Base-by-base conservation (phyloP, 2,329 filamentous ascomycete genomes). In the Colletotrichum orchidophilum region DNA sequence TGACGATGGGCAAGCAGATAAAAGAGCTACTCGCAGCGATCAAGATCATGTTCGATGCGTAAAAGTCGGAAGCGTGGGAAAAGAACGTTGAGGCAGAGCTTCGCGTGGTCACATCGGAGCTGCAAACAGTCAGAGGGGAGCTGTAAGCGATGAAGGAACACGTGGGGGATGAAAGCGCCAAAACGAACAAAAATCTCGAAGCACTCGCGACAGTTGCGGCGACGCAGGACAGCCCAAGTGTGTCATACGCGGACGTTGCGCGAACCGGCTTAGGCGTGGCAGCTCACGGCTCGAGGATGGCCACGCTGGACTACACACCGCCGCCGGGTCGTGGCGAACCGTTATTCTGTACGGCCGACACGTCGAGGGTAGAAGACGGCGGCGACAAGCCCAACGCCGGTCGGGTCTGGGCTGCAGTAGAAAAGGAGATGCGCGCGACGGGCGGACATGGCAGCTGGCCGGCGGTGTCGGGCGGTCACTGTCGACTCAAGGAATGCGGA, bases 301-400 rank as follows among this genome's bases (percentile, higher is more conserved):
- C 33, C 33, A 35, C 33, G 33, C 5, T 11, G 33, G 33, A 11
- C 33, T 9, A 35, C 54, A n/a, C n/a, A 24, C 7, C 21, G 21
- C 53, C 6, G 9, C 29, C 29, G 5, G 35, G 31, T 18, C 15
- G n/a, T n/a, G 26, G 33, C 24, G 39, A 58, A 35, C 39, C 39
- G 21, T 53, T 65, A 1, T 65, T 31, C 53, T 65, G 53, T 53
- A 59, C 53, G 27, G 58, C 58, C n/a, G 53, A 65, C 35, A 46
- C 27, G 21, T 65, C 63, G 2, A 21, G 27, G 11, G 63, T 65
- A 21, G 53, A 65, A 26, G 27, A 11, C 18, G 18, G 24, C 57
- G 3, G 42, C 12, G 4, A 49, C 8, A 57, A 65, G 15, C 50
- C 42, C 9, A 57, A 46, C 18, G 52, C 26, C 2, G 62, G 52